Evolutionary conservation across 31 red algal species (phyloP).

Genomic region (Endocladia muricata): DNA sequence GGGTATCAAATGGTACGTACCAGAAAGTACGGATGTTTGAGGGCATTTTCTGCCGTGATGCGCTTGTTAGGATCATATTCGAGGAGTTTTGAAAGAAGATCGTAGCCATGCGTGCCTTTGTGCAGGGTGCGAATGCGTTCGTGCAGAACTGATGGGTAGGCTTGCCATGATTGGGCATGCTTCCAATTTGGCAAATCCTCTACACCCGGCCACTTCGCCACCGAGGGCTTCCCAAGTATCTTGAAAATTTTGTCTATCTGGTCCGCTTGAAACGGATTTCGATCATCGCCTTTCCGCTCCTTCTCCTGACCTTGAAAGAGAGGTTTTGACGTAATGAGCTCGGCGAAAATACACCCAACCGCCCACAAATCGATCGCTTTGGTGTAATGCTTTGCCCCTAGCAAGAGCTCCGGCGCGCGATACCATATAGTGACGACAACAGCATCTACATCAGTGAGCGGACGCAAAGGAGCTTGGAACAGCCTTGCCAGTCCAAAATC

Average conservation of each 20-base stretch:
- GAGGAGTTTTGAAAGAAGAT: conserved; percentile 76
- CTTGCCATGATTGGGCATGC: conserved; percentile 71
- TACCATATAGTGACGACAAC: conserved; percentile 92
- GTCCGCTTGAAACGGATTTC: conserved; percentile 86
- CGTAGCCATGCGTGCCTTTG: conserved; percentile 51
- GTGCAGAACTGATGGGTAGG: conserved; percentile 54
- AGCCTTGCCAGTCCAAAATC: conserved; percentile 86
- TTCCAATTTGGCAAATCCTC: conserved; percentile 79
- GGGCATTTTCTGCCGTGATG: conserved; percentile 80
- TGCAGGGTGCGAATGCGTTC: conserved; percentile 50
- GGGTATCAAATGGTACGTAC: too few relatives aligned
- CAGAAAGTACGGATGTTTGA: conserved; percentile 82
- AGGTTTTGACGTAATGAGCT: conserved; percentile 84
- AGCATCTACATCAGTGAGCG: conserved; percentile 77
- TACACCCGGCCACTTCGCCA: conserved; percentile 75
- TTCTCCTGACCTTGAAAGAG: conserved; percentile 88
- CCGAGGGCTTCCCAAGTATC: conserved; percentile 86
- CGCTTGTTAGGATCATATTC: conserved; percentile 90
- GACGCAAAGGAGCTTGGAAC: conserved; percentile 81
- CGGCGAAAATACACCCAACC: conserved; percentile 91
- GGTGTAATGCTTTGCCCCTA: conserved; percentile 84
- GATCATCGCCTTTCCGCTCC: conserved; percentile 76
- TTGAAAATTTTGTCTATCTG: conserved; percentile 97
- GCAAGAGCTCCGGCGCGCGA: conserved; percentile 72
- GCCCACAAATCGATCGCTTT: conserved; percentile 88